Percentiles rank a stretch among this genome's conserved stretches.
Conservation (phyloP, 176 grass and related monocot species). For the Panicum miliaceum region DNA sequence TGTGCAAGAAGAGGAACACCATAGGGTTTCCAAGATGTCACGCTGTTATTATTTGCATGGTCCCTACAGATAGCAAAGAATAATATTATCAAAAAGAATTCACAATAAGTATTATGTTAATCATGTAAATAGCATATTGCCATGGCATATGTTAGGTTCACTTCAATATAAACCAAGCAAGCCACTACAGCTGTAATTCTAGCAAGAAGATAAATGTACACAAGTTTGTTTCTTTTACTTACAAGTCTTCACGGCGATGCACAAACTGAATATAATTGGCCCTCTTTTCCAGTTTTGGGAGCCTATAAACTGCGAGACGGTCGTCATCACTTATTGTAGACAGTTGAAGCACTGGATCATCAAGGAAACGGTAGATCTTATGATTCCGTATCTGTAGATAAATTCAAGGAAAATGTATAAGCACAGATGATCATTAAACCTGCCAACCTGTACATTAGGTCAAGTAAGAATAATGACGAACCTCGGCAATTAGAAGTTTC, state of each 20-base stretch:
- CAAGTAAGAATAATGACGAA: slow-evolving; percentile 46
- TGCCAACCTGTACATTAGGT: slow-evolving; percentile 28
- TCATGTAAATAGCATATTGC: slow-evolving; percentile 38
- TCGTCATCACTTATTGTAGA: slow-evolving; percentile 94
- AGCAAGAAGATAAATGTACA: slow-evolving; percentile 25
- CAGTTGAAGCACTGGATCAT: slow-evolving; percentile 81
- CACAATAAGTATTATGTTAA: slow-evolving; percentile 26
- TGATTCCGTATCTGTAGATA: slow-evolving; percentile 79
- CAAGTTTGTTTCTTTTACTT: slow-evolving; percentile 46
- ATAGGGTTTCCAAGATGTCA: slow-evolving; percentile 68
- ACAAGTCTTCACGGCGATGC: slow-evolving; percentile 87
- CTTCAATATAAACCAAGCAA: slow-evolving; percentile 24
- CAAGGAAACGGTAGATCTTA: slow-evolving; percentile 77
- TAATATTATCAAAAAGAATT: slow-evolving; percentile 39
- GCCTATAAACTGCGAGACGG: slow-evolving; percentile 83
- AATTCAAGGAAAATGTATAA: slow-evolving; percentile 37
- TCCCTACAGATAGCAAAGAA: slow-evolving; percentile 60
- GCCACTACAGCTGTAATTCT: slow-evolving; percentile 14
- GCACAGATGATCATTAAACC: slow-evolving; percentile 37
- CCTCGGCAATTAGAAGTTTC: slow-evolving; percentile 94
- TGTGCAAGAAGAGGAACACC: slow-evolving; percentile 87
- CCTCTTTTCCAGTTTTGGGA: slow-evolving; percentile 75
- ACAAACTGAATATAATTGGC: slow-evolving; percentile 90
- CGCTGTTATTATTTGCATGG: slow-evolving; percentile 58
- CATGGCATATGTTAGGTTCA: slow-evolving; percentile 1